Percentiles rank a stretch among this genome's conserved stretches.
phyloP scores from a whole-genome alignment of 805 yeast genomes.

The Ogataea neopini region DNA sequence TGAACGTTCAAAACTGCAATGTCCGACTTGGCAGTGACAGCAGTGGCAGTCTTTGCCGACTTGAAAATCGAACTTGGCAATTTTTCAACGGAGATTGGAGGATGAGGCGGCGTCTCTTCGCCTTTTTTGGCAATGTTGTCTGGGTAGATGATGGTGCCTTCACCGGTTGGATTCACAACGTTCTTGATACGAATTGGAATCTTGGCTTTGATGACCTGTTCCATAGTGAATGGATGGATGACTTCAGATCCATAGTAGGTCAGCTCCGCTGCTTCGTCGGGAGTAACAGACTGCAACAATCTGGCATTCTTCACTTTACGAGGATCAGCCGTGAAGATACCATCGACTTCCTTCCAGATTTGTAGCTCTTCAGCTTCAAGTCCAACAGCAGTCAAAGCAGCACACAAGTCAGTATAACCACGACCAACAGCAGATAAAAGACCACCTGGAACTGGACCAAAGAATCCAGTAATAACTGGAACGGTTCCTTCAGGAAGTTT shows the following conservation, averaged over 20 bases:
- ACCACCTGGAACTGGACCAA: slow-evolving; percentile 96
- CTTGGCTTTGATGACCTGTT: slow-evolving; percentile 93
- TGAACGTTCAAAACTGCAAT: slow-evolving; percentile 92
- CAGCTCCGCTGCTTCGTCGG: slow-evolving; percentile 97
- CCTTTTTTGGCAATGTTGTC: slow-evolving; percentile 85
- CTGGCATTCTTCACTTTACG: slow-evolving; percentile 91
- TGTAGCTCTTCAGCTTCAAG: slow-evolving; percentile 89
- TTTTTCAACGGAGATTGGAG: slow-evolving; percentile 73
- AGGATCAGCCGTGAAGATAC: slow-evolving; percentile 98
- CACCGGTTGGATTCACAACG: slow-evolving; percentile 90
- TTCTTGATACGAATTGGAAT: slow-evolving; percentile 97
- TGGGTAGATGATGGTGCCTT: slow-evolving; percentile 93
- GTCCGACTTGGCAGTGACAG: slow-evolving; percentile 92
- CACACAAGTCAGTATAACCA: slow-evolving; percentile 97
- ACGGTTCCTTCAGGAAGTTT: slow-evolving; percentile 46
- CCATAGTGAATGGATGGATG: slow-evolving; percentile 99
- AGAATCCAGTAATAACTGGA: slow-evolving; percentile 95
- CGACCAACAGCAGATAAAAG: slow-evolving; percentile 90
- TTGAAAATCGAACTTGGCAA: slow-evolving; percentile 40
- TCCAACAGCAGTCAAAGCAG: slow-evolving; percentile 95
- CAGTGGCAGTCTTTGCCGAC: slow-evolving; percentile 78
- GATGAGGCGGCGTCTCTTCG: slow-evolving; percentile 91
- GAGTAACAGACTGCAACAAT: slow-evolving; percentile 83
- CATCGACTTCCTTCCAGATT: slow-evolving; percentile 99
- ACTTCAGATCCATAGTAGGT: slow-evolving; percentile 98